phyloP scores from a whole-genome alignment of 2,329 filamentous ascomycete genomes.

The Zopfia rhizophila region DNA sequence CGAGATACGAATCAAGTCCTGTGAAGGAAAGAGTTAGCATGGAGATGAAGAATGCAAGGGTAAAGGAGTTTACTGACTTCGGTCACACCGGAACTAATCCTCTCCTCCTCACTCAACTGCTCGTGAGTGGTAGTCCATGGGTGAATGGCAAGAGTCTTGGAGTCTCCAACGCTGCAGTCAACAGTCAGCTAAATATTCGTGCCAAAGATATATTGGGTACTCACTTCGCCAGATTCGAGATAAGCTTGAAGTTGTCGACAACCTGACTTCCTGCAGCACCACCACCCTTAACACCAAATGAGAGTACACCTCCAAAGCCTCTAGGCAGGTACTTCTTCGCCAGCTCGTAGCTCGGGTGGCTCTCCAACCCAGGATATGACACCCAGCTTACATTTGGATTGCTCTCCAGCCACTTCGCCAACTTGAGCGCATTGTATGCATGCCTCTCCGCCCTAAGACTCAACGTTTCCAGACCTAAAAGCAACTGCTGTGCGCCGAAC shows the following conservation, averaged over 20 bases:
- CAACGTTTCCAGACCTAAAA: slow-evolving; percentile 90
- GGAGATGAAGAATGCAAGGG: neutral
- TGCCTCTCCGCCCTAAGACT: slow-evolving; percentile 87
- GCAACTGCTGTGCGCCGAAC: slow-evolving; percentile 90
- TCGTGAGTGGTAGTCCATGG: slow-evolving; percentile 96
- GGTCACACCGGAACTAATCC: slow-evolving; percentile 81
- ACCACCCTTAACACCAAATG: slow-evolving; percentile 92
- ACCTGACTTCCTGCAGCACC: slow-evolving; percentile 84
- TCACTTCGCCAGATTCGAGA: slow-evolving; percentile 91
- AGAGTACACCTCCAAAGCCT: slow-evolving; percentile 90
- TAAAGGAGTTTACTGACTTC: slow-evolving; percentile 61
- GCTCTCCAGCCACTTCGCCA: slow-evolving; percentile 85
- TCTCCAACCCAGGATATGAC: slow-evolving; percentile 87
- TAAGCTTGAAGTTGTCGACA: slow-evolving; percentile 93
- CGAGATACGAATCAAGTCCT: slow-evolving; percentile 93
- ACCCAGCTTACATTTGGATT: slow-evolving; percentile 92
- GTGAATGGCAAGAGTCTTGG: slow-evolving; percentile 94
- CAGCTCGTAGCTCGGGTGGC: slow-evolving; percentile 79
- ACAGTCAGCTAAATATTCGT: slow-evolving; percentile 11
- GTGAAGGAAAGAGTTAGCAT: slow-evolving; percentile 27
- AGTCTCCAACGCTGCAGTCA: slow-evolving; percentile 77
- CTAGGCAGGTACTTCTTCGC: slow-evolving; percentile 88
- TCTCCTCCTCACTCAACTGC: slow-evolving; percentile 87
- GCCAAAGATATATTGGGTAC: neutral
- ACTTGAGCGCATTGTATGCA: slow-evolving; percentile 80